Evolutionary conservation across 305 asterid species (phyloP).

Genomic region (Petunia hybrid): DNA sequence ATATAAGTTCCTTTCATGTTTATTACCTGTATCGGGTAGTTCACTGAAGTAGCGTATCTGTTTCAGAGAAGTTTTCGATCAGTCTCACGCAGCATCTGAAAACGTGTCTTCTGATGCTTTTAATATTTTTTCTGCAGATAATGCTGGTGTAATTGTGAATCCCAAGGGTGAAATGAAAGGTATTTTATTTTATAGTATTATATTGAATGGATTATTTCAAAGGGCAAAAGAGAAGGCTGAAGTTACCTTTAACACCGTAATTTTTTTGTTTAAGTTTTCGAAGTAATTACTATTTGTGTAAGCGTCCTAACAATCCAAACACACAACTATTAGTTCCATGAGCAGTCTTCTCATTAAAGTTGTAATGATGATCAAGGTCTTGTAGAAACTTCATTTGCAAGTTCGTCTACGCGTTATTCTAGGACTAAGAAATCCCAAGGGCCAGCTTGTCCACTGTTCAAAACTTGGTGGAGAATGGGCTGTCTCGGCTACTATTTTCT

Average conservation of each 20-base stretch:
- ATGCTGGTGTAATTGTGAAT: constrained; percentile 78
- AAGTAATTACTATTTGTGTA: not conserved
- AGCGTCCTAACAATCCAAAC: not conserved
- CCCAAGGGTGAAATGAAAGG: constrained; percentile 88
- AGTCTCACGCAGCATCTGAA: not conserved
- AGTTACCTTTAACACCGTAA: not conserved
- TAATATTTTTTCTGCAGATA: constrained; percentile 46
- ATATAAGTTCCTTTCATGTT: not conserved
- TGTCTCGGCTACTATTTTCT: no score
- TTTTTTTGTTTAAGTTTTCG: not conserved
- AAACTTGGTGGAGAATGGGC: no score
- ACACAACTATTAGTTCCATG: not conserved
- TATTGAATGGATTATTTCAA: not conserved
- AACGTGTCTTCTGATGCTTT: not conserved
- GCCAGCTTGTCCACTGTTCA: no score
- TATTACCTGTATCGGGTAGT: not conserved
- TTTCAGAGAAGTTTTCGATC: not conserved
- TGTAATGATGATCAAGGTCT: not conserved
- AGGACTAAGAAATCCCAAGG: not conserved
- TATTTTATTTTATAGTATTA: constrained; percentile 25
- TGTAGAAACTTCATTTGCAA: not conserved
- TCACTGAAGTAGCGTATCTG: not conserved
- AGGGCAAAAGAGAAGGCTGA: not conserved
- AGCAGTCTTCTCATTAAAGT: not conserved
- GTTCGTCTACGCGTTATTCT: not conserved